Evolutionary conservation across 768 basidiomycete species (phyloP).

Genomic region (Mycena sanguinolenta): DNA sequence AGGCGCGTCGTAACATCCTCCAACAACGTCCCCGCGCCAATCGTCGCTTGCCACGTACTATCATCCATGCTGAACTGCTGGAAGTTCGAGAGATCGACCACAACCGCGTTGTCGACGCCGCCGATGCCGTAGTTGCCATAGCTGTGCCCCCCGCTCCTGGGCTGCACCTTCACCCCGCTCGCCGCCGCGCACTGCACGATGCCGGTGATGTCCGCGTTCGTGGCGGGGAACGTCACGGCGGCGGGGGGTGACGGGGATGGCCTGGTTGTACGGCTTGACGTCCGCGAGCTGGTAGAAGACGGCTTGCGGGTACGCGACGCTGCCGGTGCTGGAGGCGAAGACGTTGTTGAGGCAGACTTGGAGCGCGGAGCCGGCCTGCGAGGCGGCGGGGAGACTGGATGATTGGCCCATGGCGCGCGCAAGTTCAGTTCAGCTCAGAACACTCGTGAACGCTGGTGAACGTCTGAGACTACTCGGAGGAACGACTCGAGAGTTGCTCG

Average conservation of each 20-base stretch:
- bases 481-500: too few species aligned
- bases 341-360: conserved; percentile 34
- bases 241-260: conserved; percentile 38
- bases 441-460: too few species aligned
- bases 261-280: conserved; percentile 35
- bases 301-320: conserved; percentile 28
- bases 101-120: conserved; percentile 44
- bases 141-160: conserved; percentile 33
- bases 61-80: conserved; percentile 43
- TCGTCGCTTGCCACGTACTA: conserved; percentile 39
- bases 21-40: conserved; percentile 43
- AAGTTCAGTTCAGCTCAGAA: too few species aligned
- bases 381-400: conserved; percentile 15
- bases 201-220: conserved; percentile 25
- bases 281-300: conserved; percentile 26
- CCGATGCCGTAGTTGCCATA: conserved; percentile 41
- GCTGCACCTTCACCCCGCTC: conserved; percentile 37
- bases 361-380: conserved; percentile 27
- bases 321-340: conserved; percentile 19
- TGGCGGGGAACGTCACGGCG: conserved; percentile 39
- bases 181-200: conserved; percentile 39
- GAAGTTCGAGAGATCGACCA: conserved; percentile 46
- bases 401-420: too few species aligned
- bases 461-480: too few species aligned
- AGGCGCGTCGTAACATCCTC: conserved; percentile 39